These are phyloP conservation scores for Termitomyces sp. DNA, from an alignment of 768 basidiomycete genomes.

Conservation along the genomic window DNA sequence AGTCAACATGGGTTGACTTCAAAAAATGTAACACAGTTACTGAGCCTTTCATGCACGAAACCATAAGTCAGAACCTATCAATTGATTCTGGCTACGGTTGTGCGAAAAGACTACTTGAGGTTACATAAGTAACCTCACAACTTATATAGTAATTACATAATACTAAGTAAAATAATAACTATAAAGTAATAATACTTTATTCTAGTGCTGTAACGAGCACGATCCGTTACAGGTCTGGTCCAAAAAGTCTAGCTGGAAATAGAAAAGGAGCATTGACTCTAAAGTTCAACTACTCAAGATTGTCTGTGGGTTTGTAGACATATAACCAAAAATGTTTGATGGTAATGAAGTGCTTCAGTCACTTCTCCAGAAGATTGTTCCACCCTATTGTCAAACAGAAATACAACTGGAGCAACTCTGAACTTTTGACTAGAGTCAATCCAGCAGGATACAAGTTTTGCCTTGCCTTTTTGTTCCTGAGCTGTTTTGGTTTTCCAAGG, in stretches of 20 bases:
- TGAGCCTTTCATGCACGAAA: too few relatives aligned
- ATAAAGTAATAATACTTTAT: too few relatives aligned
- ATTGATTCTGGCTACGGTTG: too few relatives aligned
- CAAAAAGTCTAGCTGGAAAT: not conserved
- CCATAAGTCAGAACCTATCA: too few relatives aligned
- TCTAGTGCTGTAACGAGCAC: too few relatives aligned
- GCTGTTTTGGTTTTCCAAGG: not conserved
- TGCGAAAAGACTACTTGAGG: too few relatives aligned
- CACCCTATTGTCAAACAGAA: not conserved
- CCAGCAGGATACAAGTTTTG: constrained; percentile 6
- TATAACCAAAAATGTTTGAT: not conserved
- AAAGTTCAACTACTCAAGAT: not conserved
- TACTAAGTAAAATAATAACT: too few relatives aligned
- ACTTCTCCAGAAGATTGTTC: not conserved
- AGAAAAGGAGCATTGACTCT: not conserved
- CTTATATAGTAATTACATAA: too few relatives aligned
- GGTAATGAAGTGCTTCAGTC: not conserved
- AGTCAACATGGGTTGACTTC: too few relatives aligned
- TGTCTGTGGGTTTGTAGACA: not conserved
- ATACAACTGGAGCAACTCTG: not conserved
- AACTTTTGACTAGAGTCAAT: not conserved
- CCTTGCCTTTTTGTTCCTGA: not conserved
- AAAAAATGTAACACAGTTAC: too few relatives aligned
- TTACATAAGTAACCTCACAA: too few relatives aligned
- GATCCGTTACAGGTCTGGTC: too few relatives aligned